These are phyloP conservation scores for Hypholoma sublateritium DNA, from an alignment of 768 basidiomycete genomes.

Conservation along the genomic window DNA sequence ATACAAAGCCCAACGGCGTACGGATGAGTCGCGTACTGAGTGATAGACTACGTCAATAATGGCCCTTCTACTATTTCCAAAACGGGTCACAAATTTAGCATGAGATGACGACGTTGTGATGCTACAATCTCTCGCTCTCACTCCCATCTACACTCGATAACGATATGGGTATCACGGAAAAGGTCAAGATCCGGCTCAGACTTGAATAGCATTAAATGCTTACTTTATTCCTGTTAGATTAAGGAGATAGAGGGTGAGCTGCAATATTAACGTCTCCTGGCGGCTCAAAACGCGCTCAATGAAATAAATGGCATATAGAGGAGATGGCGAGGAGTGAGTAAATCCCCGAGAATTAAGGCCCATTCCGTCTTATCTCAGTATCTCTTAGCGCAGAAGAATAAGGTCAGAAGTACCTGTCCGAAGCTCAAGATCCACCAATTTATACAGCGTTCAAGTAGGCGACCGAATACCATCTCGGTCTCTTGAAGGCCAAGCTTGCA, in stretches of 20 bases:
- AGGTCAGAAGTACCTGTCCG: conserved; percentile 43
- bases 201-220: not conserved
- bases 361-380: not conserved
- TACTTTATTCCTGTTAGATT: conserved; percentile 50
- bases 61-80: not conserved
- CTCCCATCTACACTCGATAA: conserved; percentile 11
- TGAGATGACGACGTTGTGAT: conserved; percentile 2
- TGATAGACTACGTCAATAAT: not conserved
- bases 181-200: conserved; percentile 42
- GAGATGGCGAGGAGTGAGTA: conserved; percentile 95
- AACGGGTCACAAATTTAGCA: conserved; percentile 3
- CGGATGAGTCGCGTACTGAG: not conserved
- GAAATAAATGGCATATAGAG: conserved; percentile 47
- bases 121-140: conserved; percentile 14
- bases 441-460: conserved; percentile 50
- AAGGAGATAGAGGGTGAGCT: conserved; percentile 91
- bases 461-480: conserved; percentile 91
- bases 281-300: not conserved
- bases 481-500: conserved; percentile 92
- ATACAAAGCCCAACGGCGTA: not conserved
- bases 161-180: conserved; percentile 91
- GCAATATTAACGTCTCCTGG: not conserved
- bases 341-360: not conserved
- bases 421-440: conserved; percentile 3
- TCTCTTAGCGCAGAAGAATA: conserved; percentile 87